Conservation (phyloP, 768 basidiomycete genomes). For the Boletus vermiculosoides region DNA sequence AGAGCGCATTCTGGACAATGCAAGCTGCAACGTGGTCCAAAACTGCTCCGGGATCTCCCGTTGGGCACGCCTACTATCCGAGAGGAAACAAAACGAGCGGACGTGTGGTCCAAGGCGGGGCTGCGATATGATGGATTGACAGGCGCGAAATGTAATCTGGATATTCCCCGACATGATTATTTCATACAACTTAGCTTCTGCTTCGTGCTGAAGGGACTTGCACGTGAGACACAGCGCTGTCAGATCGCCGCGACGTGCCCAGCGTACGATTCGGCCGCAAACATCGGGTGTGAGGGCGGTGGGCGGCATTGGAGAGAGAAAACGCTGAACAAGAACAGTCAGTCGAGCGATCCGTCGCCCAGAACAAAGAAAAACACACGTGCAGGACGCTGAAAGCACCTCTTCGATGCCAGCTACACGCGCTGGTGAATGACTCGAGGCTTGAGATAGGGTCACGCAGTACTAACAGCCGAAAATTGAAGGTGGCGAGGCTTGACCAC, state of each 20-base stretch:
- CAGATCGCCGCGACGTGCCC: constrained; percentile 39
- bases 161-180: constrained; percentile 40
- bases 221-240: constrained; percentile 43
- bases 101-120: constrained; percentile 43
- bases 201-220: constrained; percentile 47
- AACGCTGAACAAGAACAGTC: background rate
- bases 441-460: background rate
- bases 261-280: constrained; percentile 40
- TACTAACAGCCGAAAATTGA: background rate
- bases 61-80: constrained; percentile 29
- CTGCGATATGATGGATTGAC: constrained; percentile 36
- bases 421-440: background rate
- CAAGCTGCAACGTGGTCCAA: constrained; percentile 44
- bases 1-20: constrained; percentile 43
- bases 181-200: constrained; percentile 48
- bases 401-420: background rate
- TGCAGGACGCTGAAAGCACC: background rate
- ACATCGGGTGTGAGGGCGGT: constrained; percentile 42
- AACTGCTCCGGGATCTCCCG: constrained; percentile 34
- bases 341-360: background rate
- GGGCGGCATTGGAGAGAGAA: constrained; percentile 15
- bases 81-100: constrained; percentile 42
- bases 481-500: constrained; percentile 10
- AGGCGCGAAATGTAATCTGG: constrained; percentile 36
- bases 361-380: background rate